Conservation (phyloP, 2,329 filamentous ascomycete genomes). For the Alternaria novae-zelandiae region DNA sequence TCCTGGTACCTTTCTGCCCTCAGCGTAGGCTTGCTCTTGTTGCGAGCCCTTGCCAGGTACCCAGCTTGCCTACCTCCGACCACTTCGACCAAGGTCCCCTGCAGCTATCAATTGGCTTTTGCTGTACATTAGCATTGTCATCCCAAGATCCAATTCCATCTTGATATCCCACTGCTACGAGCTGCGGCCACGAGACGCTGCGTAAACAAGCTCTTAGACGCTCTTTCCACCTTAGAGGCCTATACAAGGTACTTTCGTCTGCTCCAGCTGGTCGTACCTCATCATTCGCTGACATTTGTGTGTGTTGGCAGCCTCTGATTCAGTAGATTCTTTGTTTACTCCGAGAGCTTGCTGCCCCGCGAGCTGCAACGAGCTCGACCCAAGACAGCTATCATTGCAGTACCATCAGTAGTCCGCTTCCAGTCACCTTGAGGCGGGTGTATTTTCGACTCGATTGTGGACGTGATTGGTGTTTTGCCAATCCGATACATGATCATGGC, state of each 20-base stretch:
- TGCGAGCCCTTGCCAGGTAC: conserved; percentile 14
- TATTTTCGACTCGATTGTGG: conserved; percentile 10
- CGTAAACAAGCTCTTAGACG: conserved; percentile 10
- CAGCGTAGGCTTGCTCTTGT: conserved; percentile 12
- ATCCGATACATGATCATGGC: conserved; percentile 30
- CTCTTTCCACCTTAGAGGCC: conserved; percentile 3
- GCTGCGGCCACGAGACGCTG: conserved; percentile 14
- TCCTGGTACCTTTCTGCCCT: conserved; percentile 15
- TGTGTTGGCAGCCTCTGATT: conserved; percentile 25
- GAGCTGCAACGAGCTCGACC: conserved; percentile 20
- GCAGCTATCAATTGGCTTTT: conserved; percentile 21
- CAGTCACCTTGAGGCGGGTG: background rate
- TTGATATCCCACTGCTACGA: conserved; percentile 15
- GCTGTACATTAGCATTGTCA: background rate
- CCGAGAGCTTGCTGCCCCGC: conserved; percentile 22
- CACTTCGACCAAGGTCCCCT: conserved; percentile 6
- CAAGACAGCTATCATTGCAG: conserved; percentile 9
- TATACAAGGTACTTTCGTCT: conserved; percentile 24
- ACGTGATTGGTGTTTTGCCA: conserved; percentile 17
- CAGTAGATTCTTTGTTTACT: conserved; percentile 29
- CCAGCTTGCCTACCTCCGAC: conserved; percentile 11
- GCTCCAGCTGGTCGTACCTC: background rate
- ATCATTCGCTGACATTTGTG: conserved; percentile 31
- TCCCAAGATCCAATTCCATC: conserved; percentile 6
- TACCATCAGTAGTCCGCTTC: conserved; percentile 3